These are phyloP conservation scores for Intubia oerlemansii DNA, from an alignment of 2,329 filamentous ascomycete genomes.

Conservation along the genomic window DNA sequence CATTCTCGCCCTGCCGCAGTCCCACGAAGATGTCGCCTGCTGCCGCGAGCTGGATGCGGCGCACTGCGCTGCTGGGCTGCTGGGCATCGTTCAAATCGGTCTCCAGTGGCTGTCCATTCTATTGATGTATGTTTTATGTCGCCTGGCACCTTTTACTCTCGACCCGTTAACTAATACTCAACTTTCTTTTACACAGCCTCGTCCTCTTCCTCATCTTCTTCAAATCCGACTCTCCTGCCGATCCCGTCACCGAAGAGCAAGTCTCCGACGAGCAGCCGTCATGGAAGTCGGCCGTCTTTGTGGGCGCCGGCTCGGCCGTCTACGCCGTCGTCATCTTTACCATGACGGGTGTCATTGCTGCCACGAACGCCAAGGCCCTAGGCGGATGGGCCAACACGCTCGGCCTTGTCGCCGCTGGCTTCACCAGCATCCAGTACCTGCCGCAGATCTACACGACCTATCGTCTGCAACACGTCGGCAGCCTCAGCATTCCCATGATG, in stretches of 20 bases:
- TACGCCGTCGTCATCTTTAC: conserved; percentile 55
- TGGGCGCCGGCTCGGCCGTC: conserved; percentile 50
- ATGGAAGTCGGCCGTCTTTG: conserved; percentile 59
- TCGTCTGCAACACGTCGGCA: conserved; percentile 64
- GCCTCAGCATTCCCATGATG: conserved; percentile 94
- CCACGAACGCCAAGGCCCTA: conserved; percentile 40
- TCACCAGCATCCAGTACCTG: conserved; percentile 79
- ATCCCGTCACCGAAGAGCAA: conserved; percentile 25
- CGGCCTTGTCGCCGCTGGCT: conserved; percentile 54
- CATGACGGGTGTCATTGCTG: conserved; percentile 44
- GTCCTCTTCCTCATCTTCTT: conserved; percentile 92
- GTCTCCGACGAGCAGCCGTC: conserved; percentile 31
- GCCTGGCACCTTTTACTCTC: neutral
- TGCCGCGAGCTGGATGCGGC: conserved; percentile 64
- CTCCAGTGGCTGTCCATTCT: conserved; percentile 85
- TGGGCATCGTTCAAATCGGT: conserved; percentile 81
- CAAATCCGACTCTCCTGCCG: conserved; percentile 36
- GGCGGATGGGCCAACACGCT: conserved; percentile 68
- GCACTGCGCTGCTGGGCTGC: conserved; percentile 64
- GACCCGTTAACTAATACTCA: no score
- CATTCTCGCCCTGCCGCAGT: conserved; percentile 72
- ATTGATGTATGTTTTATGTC: conserved; percentile 46
- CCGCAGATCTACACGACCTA: conserved; percentile 92
- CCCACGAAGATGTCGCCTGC: conserved; percentile 63
- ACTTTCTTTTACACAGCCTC: conserved; percentile 35